Conservation (phyloP, 352 stramenopile genomes). For the Plasmopara muralis region DNA sequence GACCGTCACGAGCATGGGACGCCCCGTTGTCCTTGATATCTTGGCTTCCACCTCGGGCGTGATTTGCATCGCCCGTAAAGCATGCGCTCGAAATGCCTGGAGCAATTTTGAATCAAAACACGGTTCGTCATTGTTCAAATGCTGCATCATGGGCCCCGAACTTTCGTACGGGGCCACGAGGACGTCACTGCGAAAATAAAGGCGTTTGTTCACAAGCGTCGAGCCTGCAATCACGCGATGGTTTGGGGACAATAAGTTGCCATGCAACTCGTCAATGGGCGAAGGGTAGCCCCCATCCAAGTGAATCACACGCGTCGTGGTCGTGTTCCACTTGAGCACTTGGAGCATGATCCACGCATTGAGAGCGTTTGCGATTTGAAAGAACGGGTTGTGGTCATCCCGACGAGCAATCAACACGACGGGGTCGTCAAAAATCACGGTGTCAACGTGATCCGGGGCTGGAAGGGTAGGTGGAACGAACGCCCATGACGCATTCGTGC, state of each 20-base stretch:
- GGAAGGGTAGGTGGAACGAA: constrained; percentile 25
- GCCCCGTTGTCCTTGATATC: constrained; percentile 8
- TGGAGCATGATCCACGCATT: constrained; percentile 40
- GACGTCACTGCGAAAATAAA: constrained; percentile 42
- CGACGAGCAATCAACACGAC: constrained; percentile 34
- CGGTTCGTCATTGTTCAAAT: constrained; percentile 55
- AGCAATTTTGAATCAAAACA: constrained; percentile 51
- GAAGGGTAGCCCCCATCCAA: constrained; percentile 40
- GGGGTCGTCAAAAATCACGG: constrained; percentile 22
- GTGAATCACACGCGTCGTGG: constrained; percentile 33
- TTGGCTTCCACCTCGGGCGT: constrained; percentile 24
- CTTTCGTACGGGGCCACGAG: constrained; percentile 47
- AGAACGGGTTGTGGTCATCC: constrained; percentile 55
- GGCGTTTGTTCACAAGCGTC: constrained; percentile 22
- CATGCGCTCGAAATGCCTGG: constrained; percentile 36
- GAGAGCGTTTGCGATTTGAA: constrained; percentile 35
- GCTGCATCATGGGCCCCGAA: constrained; percentile 57
- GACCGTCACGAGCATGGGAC: constrained; percentile 41
- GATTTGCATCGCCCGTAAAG: constrained; percentile 21
- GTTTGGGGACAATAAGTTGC: constrained; percentile 28
- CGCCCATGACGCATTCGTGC: constrained; percentile 20
- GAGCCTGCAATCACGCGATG: constrained; percentile 23
- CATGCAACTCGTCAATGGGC: constrained; percentile 37
- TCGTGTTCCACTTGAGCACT: constrained; percentile 25
- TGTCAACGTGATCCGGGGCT: constrained; percentile 17